Base-by-base conservation (phyloP, 192 early-diverging fungal species). In the Funneliformis geosporum region DNA sequence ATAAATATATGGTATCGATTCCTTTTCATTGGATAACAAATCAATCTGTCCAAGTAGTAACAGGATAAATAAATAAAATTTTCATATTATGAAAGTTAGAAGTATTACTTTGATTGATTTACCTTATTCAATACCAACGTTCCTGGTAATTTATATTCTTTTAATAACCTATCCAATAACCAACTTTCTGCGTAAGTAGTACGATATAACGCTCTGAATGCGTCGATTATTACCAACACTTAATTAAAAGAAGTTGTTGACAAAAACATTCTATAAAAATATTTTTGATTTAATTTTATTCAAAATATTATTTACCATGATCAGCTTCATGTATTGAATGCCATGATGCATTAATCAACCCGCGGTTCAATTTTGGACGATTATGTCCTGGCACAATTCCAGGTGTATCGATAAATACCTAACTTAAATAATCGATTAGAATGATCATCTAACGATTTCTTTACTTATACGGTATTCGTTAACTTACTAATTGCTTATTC, bases 371-470 rank as follows among this genome's bases (percentile, higher is more conserved):
- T 55, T 83, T 75, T 27, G 80, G 76, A 16, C 84, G 69, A 46
- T 87, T 88, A 21, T 81, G 78, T 27, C 85, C 83, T 4, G 82
- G 82, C 10, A 90, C 83, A 8, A 90, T 84, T 4, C 90, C 90
- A 16, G 90, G 90, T n/a, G 90, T 91, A 79, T 91, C 90, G 27
- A 89, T 82, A 80, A 91, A 91, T 21, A 85, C 59, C 83, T 84
- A 71, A 27, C 12, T 74, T 11, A 16, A 25, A 18, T 28, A 18
- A 25, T 33, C 25, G 11, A 27, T 25, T 66, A 11, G 8, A 65
- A 65, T 27, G 64, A 9, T 9, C 8, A 33, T 38, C 27, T 11
- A 12, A 11, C 25, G 5, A 66, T 28, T 66, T 3, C 14, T 23
- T 70, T 8, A 40, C 14, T 11, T 46, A 14, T 33, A 47, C 9